Conservation (phyloP, 495 filamentous ascomycete species). For the Trichoderma orchidacearum region DNA sequence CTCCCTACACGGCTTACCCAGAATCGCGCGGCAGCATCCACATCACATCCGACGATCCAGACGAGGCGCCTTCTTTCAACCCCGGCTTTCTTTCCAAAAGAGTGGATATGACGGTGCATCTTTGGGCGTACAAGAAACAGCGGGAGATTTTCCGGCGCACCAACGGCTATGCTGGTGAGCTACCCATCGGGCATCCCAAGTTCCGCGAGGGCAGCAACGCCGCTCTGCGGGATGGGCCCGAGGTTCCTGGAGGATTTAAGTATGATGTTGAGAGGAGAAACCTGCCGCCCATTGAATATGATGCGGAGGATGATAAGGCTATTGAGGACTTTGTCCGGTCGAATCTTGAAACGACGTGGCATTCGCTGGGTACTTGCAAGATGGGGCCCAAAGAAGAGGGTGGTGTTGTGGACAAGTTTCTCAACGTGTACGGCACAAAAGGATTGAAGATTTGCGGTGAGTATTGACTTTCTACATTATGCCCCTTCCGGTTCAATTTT, state of each 20-base stretch:
- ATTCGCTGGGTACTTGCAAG: slow-evolving; percentile 32
- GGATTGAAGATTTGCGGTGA: slow-evolving; percentile 24
- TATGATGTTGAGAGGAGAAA: not conserved
- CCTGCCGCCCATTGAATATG: slow-evolving; percentile 21
- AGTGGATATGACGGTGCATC: slow-evolving; percentile 27
- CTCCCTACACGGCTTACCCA: slow-evolving; percentile 33
- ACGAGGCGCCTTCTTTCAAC: slow-evolving; percentile 23
- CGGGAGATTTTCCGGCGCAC: slow-evolving; percentile 44
- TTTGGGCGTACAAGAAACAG: slow-evolving; percentile 40
- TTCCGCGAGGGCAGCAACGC: slow-evolving; percentile 35
- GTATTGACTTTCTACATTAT: not conserved
- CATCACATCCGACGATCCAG: slow-evolving; percentile 27
- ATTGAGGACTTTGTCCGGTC: slow-evolving; percentile 32
- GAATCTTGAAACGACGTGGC: slow-evolving; percentile 34
- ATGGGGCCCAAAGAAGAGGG: slow-evolving; percentile 20
- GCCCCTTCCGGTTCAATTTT: no score
- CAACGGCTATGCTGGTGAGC: slow-evolving; percentile 37
- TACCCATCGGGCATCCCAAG: slow-evolving; percentile 30
- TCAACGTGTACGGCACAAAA: slow-evolving; percentile 30
- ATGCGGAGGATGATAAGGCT: slow-evolving; percentile 36
- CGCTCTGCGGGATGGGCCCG: slow-evolving; percentile 5
- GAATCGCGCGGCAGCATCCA: slow-evolving; percentile 43
- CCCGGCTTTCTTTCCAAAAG: slow-evolving; percentile 29
- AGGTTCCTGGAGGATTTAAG: slow-evolving; percentile 6
- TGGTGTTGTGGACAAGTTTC: slow-evolving; percentile 29